Percentiles rank a stretch among this genome's conserved stretches.
Conservation (phyloP, 768 basidiomycete species). For the Naematelia encephala region DNA sequence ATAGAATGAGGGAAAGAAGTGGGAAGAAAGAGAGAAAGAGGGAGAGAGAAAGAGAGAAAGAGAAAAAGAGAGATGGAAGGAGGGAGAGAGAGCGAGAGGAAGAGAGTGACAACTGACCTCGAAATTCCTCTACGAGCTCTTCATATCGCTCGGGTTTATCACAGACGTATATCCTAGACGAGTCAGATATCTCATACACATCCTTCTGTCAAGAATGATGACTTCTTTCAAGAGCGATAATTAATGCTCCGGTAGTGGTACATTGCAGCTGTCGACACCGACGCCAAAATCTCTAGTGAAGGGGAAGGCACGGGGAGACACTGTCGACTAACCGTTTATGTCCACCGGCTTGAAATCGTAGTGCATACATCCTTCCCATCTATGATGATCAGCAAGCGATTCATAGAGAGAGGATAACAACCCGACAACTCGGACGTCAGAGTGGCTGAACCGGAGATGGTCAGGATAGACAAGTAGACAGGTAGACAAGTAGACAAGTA, state of each 20-base stretch:
- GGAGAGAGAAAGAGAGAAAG: neutral
- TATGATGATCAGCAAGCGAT: conserved; percentile 6
- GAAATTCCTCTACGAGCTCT: conserved; percentile 60
- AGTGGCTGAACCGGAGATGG: too few relatives aligned
- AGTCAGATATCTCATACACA: too few relatives aligned
- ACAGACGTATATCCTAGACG: conserved; percentile 77
- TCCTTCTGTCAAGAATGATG: too few relatives aligned
- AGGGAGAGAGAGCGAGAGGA: neutral
- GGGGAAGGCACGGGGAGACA: too few relatives aligned
- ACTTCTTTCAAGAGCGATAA: too few relatives aligned
- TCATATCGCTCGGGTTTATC: conserved; percentile 75
- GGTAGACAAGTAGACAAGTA: too few relatives aligned
- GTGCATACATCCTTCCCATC: conserved; percentile 94
- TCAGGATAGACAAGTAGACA: too few relatives aligned
- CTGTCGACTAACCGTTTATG: conserved; percentile 55
- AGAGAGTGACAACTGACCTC: conserved; percentile 54
- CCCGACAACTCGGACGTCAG: too few relatives aligned
- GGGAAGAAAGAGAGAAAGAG: neutral
- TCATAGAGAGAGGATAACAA: too few relatives aligned
- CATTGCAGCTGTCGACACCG: too few relatives aligned
- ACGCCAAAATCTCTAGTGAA: too few relatives aligned
- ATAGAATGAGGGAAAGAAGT: neutral
- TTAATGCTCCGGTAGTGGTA: too few relatives aligned
- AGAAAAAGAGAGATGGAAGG: neutral
- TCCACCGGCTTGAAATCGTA: conserved; percentile 72